Conservation (phyloP, 768 basidiomycete species). For the Mycena albidolilacea region DNA sequence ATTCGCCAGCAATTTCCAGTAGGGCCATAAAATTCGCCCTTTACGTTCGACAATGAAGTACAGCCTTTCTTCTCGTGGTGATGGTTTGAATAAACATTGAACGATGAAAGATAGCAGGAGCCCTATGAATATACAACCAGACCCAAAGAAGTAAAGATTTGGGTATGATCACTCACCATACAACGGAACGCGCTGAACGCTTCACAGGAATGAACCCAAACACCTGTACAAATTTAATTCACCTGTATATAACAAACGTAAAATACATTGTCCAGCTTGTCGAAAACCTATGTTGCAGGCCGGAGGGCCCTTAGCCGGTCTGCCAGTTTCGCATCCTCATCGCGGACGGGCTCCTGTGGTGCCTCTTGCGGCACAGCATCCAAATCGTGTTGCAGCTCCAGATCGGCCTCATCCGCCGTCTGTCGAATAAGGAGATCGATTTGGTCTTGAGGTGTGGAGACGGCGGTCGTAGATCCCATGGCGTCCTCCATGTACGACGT, state of each 20-base stretch:
- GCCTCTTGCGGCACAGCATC: slow-evolving; percentile 67
- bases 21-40: too few relatives aligned
- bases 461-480: slow-evolving; percentile 93
- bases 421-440: slow-evolving; percentile 93
- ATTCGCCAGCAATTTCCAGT: too few relatives aligned
- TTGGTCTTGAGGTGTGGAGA: slow-evolving; percentile 96
- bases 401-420: slow-evolving; percentile 97
- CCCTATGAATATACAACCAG: too few relatives aligned
- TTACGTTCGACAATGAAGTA: too few relatives aligned
- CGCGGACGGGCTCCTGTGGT: slow-evolving; percentile 68
- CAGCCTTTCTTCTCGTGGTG: too few relatives aligned
- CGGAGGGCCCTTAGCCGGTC: slow-evolving; percentile 91
- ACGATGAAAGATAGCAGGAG: not conserved
- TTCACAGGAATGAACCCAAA: not conserved
- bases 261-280: slow-evolving; percentile 29
- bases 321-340: slow-evolving; percentile 88
- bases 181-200: not conserved
- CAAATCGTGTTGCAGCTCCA: slow-evolving; percentile 92
- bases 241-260: slow-evolving; percentile 29
- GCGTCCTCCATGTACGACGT: slow-evolving; percentile 98
- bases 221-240: slow-evolving; percentile 25
- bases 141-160: not conserved
- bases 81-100: too few relatives aligned
- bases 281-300: slow-evolving; percentile 61
- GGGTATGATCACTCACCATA: not conserved